phyloP scores from a whole-genome alignment of 2,329 filamentous ascomycete genomes.

The Leptosphaerulina australis region DNA sequence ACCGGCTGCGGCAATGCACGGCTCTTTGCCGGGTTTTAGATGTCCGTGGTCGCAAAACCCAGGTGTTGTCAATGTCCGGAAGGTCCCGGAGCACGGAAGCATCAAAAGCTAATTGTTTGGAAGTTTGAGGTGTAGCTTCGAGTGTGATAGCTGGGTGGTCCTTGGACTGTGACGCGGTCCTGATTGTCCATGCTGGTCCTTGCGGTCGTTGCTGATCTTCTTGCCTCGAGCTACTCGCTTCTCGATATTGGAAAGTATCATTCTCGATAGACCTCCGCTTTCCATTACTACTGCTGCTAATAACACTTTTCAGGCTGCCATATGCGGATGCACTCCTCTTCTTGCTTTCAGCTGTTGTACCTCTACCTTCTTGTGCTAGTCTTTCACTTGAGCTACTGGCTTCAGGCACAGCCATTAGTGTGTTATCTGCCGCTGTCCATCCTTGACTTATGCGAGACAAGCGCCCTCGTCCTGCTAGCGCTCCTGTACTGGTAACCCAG shows the following conservation, averaged over 20 bases:
- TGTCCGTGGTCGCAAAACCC: constrained; percentile 20
- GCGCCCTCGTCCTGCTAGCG: constrained; percentile 39
- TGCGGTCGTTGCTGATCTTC: constrained; percentile 19
- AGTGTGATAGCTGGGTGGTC: constrained; percentile 43
- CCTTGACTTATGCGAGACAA: constrained; percentile 41
- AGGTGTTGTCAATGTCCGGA: constrained; percentile 12
- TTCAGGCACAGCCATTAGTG: constrained; percentile 56
- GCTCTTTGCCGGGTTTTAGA: constrained; percentile 17
- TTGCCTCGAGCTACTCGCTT: constrained; percentile 20
- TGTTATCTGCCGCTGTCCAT: constrained; percentile 47
- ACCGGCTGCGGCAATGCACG: constrained; percentile 33
- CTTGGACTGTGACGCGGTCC: constrained; percentile 30
- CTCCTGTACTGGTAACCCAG: constrained; percentile 39
- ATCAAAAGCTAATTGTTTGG: constrained; percentile 46
- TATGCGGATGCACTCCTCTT: constrained; percentile 47
- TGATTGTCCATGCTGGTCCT: constrained; percentile 39
- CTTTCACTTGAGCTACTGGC: constrained; percentile 55
- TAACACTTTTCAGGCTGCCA: constrained; percentile 48
- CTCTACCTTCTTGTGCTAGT: constrained; percentile 40
- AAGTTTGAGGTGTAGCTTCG: constrained; percentile 40
- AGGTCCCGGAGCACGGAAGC: constrained; percentile 38
- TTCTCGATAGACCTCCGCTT: constrained; percentile 35
- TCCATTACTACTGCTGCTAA: constrained; percentile 44
- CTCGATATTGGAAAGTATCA: constrained; percentile 28
- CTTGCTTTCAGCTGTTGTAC: constrained; percentile 22